Percentiles rank a stretch among this genome's conserved stretches.
Conservation (phyloP, 2,329 filamentous ascomycete genomes). For the Aspergillus nomiae region DNA sequence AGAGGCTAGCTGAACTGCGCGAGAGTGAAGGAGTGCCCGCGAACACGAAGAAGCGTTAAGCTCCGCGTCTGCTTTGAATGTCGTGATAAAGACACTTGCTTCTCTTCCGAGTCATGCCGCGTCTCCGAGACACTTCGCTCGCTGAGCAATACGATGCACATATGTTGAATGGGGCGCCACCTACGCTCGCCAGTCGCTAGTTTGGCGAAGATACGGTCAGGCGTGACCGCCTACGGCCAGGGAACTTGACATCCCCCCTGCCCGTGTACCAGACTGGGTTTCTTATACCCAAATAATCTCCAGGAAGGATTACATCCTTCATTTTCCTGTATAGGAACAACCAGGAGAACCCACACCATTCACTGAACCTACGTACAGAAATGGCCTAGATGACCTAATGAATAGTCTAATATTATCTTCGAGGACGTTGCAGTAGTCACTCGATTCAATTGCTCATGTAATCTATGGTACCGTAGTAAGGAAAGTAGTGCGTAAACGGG, state of each 20-base stretch:
- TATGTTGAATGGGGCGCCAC: background rate
- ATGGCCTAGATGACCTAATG: background rate
- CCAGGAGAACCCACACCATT: background rate
- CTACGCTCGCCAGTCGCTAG: background rate
- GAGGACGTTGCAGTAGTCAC: background rate
- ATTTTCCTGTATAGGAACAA: background rate
- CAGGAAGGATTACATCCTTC: background rate
- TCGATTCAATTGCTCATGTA: background rate
- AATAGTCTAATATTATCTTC: background rate
- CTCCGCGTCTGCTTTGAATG: background rate
- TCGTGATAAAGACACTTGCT: background rate
- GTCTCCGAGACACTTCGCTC: slow-evolving; percentile 1
- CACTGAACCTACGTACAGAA: background rate
- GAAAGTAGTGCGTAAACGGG: background rate
- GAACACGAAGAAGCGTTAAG: slow-evolving; percentile 45
- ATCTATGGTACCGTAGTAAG: background rate
- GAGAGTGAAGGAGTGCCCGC: slow-evolving; percentile 47
- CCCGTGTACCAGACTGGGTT: background rate
- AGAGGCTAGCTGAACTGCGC: slow-evolving; percentile 55
- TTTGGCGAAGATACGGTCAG: background rate
- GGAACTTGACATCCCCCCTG: background rate
- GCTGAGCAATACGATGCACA: background rate
- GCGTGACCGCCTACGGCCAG: background rate
- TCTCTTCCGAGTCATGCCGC: background rate
- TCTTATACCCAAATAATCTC: background rate